Evolutionary conservation across 441 rosid species (phyloP), one percentile per base, ranked within the genome.

Genomic region (Mallotus repandus): DNA sequence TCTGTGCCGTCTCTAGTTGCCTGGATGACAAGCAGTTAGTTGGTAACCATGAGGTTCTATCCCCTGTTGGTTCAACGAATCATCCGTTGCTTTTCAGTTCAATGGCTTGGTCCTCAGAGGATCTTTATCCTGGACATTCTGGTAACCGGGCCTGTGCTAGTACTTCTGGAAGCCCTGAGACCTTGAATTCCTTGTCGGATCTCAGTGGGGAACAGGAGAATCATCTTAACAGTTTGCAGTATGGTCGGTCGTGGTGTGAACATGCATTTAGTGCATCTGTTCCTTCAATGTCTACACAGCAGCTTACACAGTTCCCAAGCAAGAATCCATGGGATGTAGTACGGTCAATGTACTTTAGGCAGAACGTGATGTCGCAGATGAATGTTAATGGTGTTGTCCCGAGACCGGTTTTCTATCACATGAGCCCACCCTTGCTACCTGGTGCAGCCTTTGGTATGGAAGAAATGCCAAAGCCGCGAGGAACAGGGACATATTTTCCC

Each of bases 401-500:
- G 16, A 71, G 86, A 63, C 86, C 76, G 19, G 73, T 79, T 46
- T 87, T 80, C 82, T 87, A 82, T 62, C 87, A 83, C 38, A 68
- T 89, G 76, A 84, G 74, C 52, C 71, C 86, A 54, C 88, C 79
- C 54, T 52, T 87, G 69, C 65, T 87, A 71, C 81, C 84, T 76
- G 85, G 81, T 72, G 70, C 79, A 63, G 81, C 81, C 62, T 89
- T 82, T 80, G 86, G 82, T 41, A 71, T 84, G 32, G 92, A 93
- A 68, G 98, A 91, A 63, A 70, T 79, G 81, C 79, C 88, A 67
- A 91, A 86, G 81, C 90, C 87, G 58, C 84, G 92, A 50, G 98
- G 97, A 80, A 93, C 92, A 14, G 98, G 97, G 78, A 93, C 97
- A 25, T 90, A 90, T 86, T 86, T 93, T 71, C 94, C 97, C 52